Evolutionary conservation across 2,329 filamentous ascomycete species (phyloP), one percentile per base, ranked within the genome.

Genomic region (Colletotrichum chrysophilum): DNA sequence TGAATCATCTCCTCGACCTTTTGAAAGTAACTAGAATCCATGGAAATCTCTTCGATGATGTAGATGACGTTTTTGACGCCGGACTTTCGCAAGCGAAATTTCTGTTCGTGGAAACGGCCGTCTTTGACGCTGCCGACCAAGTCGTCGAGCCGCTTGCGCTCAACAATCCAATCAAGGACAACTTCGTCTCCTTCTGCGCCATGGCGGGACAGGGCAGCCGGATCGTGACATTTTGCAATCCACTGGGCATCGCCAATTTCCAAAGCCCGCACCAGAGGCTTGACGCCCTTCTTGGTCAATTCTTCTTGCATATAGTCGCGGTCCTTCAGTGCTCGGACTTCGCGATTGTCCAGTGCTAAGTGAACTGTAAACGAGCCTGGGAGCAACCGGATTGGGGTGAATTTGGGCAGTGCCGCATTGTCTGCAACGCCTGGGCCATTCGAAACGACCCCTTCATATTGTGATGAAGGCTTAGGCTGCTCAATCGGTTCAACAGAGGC

Each of bases 91-190:
- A 96, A 88, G 2, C 95, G 93, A 81, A 96, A 96, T 81, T 97
- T 96, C 81, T 97, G 95, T 82, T 97, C 95, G 78, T 94, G 93
- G 79, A 96, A 96, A 4, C 95, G 92, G 2, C 94, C 94, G 77
- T 96, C 95, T 82, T 94, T 95, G 84, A 97, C 95, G 77, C 94
- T 96, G 66, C 89, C 87, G n/a, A 96, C 89, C 62, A 97, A 86
- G 82, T 97, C 95, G 80, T 96, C 94, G 0, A 96, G 89, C 10
- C 95, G 89, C 82, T 97, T 97, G 76, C 95, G 90, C 84, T 97
- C 95, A 2, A 96, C 90, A 60, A 97, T 94, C 88, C 93, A 95
- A 82, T 96, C 94, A 6, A 97, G 87, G 62, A 95, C 91, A 14
- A 96, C 84, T 82, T 96, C 94, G 74, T 92, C 89, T 18, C 93